A percentile compares a stretch with the other conserved stretches of the same genome.
Evolutionary conservation across 108 stramenopile genomes (phyloP).

Genomic region (Cylindrotheca fusiformis): DNA sequence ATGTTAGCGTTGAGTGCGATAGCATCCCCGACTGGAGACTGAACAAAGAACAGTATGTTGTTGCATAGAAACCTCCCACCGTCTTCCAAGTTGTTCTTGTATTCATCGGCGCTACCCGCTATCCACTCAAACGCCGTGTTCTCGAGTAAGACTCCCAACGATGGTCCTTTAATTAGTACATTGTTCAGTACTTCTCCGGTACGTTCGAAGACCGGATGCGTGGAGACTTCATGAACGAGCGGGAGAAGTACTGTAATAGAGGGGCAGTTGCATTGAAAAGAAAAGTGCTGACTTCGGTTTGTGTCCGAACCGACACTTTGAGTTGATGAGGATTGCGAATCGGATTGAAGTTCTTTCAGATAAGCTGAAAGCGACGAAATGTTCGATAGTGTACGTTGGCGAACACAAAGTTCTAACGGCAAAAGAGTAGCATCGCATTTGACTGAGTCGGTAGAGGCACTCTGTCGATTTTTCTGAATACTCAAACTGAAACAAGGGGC

Average conservation of each 20-base stretch:
- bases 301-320: background rate
- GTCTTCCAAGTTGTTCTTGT: background rate
- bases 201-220: conserved; percentile 16
- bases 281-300: background rate
- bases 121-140: conserved; percentile 12
- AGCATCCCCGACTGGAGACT: conserved; percentile 13
- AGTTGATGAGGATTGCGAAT: background rate
- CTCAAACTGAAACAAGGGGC: conserved; percentile 49
- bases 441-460: background rate
- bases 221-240: conserved; percentile 4
- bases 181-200: conserved; percentile 5
- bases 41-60: conserved; percentile 17
- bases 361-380: conserved; percentile 18
- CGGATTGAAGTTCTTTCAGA: background rate
- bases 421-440: conserved; percentile 36
- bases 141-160: conserved; percentile 10
- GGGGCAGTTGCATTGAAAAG: conserved; percentile 14
- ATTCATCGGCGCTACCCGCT: background rate
- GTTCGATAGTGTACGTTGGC: conserved; percentile 35
- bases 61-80: conserved; percentile 8
- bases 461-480: conserved; percentile 1
- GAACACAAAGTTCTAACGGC: conserved; percentile 47
- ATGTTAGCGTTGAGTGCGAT: conserved; percentile 7
- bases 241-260: conserved; percentile 21
- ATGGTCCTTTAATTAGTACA: conserved; percentile 3